Evolutionary conservation across 1,139 yeast species (phyloP), one percentile per base, ranked within the genome.

Genomic region (Nadsonia commutata): DNA sequence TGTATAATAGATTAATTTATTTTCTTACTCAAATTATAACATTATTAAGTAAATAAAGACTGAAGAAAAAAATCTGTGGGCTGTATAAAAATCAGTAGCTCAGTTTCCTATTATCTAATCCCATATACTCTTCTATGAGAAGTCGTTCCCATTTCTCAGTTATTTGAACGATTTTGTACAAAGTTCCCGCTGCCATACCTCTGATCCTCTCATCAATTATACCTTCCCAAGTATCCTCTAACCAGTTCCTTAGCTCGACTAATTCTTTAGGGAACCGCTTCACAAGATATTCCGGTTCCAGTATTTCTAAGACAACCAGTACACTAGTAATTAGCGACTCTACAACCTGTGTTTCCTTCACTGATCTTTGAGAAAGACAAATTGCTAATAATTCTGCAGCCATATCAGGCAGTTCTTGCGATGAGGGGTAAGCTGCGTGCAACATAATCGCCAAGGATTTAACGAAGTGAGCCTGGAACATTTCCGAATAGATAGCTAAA

Each of bases 401-500:
- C 84, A 80, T 78, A 38, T 75, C 82, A 1, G 63, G 58, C 18
- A 76, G 51, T 45, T 74, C 72, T 0, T 60, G 52, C 0, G 73
- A 63, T 0, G 74, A 59, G 0, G 85, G 84, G 49, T 71, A 71
- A 0, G 81, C 76, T 42, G 77, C 64, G 44, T 75, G 75, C 21
- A 78, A 57, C 5, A 80, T 52, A 19, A 80, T 55, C 0, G 76
- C 68, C 46, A 81, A 55, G 0, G 84, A 76, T 45, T 74, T 71
- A 43, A 80, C 52, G 55, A 69, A 79, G 54, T 80, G 88, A 0
- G 76, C 70, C 27, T 68, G 64, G 36, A 80, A 60, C 1, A 79
- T 53, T 0, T 76, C 66, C 0, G 80, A 72, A 53, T 75, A 76
- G 37, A 66, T 68, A 0, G 82, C 82, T 41, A 74, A 65, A 18